Conservation (phyloP, 495 filamentous ascomycete species). For the Bacidia gigantensis region DNA sequence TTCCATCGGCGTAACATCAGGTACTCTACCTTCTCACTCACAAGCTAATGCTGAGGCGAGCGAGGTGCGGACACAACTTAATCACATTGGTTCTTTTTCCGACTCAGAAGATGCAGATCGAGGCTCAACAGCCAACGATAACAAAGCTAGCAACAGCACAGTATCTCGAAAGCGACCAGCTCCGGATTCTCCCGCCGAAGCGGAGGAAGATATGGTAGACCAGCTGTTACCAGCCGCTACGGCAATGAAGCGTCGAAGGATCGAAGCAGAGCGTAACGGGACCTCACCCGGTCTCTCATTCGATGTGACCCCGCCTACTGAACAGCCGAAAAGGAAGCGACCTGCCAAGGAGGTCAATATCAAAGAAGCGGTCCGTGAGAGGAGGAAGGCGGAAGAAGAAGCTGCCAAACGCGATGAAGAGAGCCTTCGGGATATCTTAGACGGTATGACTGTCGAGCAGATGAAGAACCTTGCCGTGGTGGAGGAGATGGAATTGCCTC, state of each 20-base stretch:
- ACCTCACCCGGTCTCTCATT: conserved; percentile 12
- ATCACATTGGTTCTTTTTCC: background rate
- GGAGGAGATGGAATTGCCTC: conserved; percentile 58
- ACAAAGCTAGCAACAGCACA: conserved; percentile 7
- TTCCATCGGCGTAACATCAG: conserved; percentile 13
- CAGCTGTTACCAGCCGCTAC: conserved; percentile 55
- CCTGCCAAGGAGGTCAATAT: conserved; percentile 53
- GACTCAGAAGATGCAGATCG: conserved; percentile 24
- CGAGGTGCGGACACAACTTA: background rate
- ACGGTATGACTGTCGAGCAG: conserved; percentile 52
- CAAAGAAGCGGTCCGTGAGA: conserved; percentile 50
- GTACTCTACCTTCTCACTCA: conserved; percentile 2
- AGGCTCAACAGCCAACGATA: conserved; percentile 19
- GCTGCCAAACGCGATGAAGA: conserved; percentile 45
- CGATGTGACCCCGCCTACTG: conserved; percentile 17
- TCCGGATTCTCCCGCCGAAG: conserved; percentile 22
- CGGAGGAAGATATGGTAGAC: conserved; percentile 45
- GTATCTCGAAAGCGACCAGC: conserved; percentile 23
- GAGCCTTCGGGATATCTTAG: conserved; percentile 33
- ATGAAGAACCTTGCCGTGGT: conserved; percentile 65
- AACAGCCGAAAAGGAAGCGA: conserved; percentile 21
- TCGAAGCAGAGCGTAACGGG: conserved; percentile 27
- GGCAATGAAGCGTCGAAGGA: conserved; percentile 56
- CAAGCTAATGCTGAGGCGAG: background rate
- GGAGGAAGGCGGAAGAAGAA: conserved; percentile 56